Percentiles rank a stretch among this genome's conserved stretches.
Evolutionary conservation across 106 monocot genomes (phyloP).

Genomic region (Gastrodia elata): DNA sequence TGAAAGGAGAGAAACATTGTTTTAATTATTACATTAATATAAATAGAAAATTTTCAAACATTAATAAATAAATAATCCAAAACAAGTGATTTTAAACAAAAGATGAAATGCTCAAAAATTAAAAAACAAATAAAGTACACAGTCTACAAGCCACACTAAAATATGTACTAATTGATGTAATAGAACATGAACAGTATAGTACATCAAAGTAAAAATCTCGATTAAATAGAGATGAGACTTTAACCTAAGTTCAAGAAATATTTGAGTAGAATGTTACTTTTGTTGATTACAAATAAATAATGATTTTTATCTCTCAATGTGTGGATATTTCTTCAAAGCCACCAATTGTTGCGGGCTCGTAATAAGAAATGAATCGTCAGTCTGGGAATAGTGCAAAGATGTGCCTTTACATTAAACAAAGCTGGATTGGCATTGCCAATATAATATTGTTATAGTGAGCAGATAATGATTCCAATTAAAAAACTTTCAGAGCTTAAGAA

Average conservation of each 20-base stretch:
- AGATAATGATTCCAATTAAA: background rate
- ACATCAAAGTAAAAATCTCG: background rate
- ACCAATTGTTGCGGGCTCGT: background rate
- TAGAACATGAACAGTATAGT: background rate
- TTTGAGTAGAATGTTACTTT: background rate
- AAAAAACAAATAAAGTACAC: background rate
- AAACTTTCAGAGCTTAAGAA: background rate
- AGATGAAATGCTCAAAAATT: background rate
- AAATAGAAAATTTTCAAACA: background rate
- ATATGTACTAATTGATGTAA: background rate
- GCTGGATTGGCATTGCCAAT: background rate
- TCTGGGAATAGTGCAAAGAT: background rate
- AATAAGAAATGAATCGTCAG: background rate
- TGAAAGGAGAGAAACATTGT: background rate
- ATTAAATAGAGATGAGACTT: background rate
- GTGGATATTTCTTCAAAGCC: background rate
- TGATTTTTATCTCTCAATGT: background rate
- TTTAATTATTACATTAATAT: constrained; percentile 1
- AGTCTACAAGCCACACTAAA: background rate
- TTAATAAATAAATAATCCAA: background rate
- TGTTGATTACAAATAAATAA: background rate
- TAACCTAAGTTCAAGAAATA: background rate
- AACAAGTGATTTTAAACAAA: background rate
- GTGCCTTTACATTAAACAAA: background rate
- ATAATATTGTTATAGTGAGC: background rate